Percentiles rank a stretch among this genome's conserved stretches.
phyloP scores from a whole-genome alignment of 2,329 filamentous ascomycete species.

The Aschersonia sp. region DNA sequence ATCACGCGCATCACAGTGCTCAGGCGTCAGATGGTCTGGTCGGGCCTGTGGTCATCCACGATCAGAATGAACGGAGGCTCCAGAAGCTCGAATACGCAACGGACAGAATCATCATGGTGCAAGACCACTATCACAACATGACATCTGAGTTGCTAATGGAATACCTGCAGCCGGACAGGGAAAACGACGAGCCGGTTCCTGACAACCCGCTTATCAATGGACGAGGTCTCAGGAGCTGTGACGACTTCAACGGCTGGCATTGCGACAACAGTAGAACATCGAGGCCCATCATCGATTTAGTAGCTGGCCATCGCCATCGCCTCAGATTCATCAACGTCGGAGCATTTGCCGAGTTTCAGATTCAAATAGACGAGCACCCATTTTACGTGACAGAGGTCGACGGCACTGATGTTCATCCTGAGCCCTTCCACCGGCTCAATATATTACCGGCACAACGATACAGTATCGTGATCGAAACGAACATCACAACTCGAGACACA shows the following conservation, averaged over 20 bases:
- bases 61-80: constrained; percentile 24
- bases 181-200: constrained; percentile 50
- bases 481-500: constrained; percentile 33
- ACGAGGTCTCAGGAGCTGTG: constrained; percentile 18
- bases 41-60: constrained; percentile 52
- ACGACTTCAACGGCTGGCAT: constrained; percentile 19
- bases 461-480: constrained; percentile 48
- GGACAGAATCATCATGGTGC: constrained; percentile 53
- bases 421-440: constrained; percentile 44
- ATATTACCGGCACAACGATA: constrained; percentile 59
- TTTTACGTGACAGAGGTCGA: constrained; percentile 57
- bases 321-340: constrained; percentile 57
- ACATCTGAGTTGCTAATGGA: constrained; percentile 33
- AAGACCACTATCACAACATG: constrained; percentile 57
- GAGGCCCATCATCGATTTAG: constrained; percentile 28
- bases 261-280: constrained; percentile 27
- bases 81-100: constrained; percentile 15
- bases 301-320: constrained; percentile 44
- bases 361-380: constrained; percentile 53
- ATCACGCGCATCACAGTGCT: constrained; percentile 51
- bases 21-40: constrained; percentile 58
- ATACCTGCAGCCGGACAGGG: constrained; percentile 39
- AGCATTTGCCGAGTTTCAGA: constrained; percentile 57
- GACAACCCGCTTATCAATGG: constrained; percentile 52
- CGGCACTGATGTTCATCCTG: constrained; percentile 49